A percentile compares a stretch with the other conserved stretches of the same genome.
phyloP scores from a whole-genome alignment of 148 eudicot species.

The Arbutus unedo region DNA sequence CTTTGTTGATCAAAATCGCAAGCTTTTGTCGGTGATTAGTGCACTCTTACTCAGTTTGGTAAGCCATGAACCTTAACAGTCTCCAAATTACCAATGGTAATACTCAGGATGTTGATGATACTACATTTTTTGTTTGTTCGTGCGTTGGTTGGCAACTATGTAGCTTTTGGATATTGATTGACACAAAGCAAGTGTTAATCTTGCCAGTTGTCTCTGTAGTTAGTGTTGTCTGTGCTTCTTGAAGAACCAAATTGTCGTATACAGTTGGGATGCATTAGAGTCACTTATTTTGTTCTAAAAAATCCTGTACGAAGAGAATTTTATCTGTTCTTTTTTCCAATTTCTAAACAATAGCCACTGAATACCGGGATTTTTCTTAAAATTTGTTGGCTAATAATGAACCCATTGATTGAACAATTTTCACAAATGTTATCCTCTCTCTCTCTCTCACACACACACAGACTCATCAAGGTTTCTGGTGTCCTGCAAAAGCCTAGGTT shows the following conservation, averaged over 20 bases:
- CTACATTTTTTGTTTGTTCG: neutral
- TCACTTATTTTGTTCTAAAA: neutral
- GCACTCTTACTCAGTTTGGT: conserved; percentile 75
- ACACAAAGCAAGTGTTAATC: too few species aligned
- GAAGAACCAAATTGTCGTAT: neutral
- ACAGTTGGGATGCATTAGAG: neutral
- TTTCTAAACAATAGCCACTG: neutral
- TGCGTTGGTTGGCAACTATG: neutral
- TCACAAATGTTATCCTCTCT: neutral
- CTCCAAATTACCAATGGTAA: neutral
- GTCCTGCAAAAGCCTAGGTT: conserved; percentile 6
- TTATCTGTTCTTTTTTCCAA: neutral
- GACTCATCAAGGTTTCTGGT: neutral
- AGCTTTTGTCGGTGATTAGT: conserved; percentile 67
- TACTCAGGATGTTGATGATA: neutral
- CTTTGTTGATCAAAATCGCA: conserved; percentile 68
- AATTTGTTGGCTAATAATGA: neutral
- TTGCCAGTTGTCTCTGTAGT: neutral
- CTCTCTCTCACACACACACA: neutral
- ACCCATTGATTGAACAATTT: neutral
- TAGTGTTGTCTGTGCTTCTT: neutral
- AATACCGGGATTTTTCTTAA: neutral
- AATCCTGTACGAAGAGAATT: neutral
- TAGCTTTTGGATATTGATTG: neutral
- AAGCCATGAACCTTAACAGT: conserved; percentile 28